Conservation (phyloP, 352 stramenopile species). For the Globisporangium nagaii region DNA sequence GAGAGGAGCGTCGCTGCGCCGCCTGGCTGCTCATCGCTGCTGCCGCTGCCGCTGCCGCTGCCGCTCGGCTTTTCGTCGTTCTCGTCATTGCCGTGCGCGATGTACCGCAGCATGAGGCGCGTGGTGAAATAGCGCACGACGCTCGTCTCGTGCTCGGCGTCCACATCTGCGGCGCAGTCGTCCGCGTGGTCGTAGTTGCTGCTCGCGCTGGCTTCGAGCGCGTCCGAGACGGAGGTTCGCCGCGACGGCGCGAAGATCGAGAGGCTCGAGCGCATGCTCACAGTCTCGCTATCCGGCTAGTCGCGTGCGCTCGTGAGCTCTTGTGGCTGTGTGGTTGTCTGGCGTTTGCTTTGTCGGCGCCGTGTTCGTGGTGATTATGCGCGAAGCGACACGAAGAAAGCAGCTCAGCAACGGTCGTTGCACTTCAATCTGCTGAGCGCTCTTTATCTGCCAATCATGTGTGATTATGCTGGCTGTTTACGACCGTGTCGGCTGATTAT, state of each 20-base stretch:
- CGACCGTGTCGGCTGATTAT: too few species aligned
- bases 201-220: background rate
- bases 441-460: too few species aligned
- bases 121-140: conserved; percentile 33
- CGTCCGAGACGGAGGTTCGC: background rate
- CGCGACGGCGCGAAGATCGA: background rate
- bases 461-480: too few species aligned
- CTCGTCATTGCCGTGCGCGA: background rate
- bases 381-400: background rate
- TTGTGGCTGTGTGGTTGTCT: background rate
- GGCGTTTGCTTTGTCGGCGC: background rate
- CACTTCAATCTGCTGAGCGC: too few species aligned
- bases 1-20: conserved; percentile 12
- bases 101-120: conserved; percentile 23
- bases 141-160: conserved; percentile 18
- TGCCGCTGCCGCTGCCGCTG: too few species aligned
- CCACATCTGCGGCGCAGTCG: background rate
- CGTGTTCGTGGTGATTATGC: background rate
- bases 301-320: too few species aligned
- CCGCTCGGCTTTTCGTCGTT: background rate
- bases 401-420: too few species aligned
- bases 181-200: background rate
- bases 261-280: conserved; percentile 6
- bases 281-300: background rate
- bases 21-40: too few species aligned